Conservation (phyloP, 345 rosid genomes). For the Bruguiera parviflora region DNA sequence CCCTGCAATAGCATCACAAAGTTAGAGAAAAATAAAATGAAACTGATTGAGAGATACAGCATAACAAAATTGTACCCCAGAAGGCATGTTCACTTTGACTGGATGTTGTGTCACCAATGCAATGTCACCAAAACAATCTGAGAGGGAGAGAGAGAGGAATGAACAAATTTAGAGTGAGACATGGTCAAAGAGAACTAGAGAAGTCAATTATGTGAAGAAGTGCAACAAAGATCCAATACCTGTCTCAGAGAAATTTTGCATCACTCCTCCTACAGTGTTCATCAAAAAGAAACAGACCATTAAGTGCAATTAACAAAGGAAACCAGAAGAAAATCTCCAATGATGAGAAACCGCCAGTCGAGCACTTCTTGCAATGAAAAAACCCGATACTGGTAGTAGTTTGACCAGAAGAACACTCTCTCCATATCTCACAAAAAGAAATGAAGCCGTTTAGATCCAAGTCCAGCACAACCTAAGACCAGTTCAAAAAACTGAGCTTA, state of each 20-base stretch:
- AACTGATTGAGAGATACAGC: neutral
- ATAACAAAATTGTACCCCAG: slow-evolving; percentile 20
- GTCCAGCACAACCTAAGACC: slow-evolving; percentile 46
- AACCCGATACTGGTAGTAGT: slow-evolving; percentile 52
- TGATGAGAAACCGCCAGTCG: slow-evolving; percentile 76
- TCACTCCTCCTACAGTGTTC: slow-evolving; percentile 51
- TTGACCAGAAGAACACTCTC: slow-evolving; percentile 52
- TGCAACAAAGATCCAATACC: slow-evolving; percentile 53
- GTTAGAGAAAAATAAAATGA: slow-evolving; percentile 4
- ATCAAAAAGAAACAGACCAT: slow-evolving; percentile 38
- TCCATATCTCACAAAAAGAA: slow-evolving; percentile 63
- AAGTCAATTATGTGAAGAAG: slow-evolving; percentile 36
- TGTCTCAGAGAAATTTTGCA: slow-evolving; percentile 54
- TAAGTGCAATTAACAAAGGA: slow-evolving; percentile 92
- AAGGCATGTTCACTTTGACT: slow-evolving; percentile 26
- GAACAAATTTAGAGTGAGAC: neutral
- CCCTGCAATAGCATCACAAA: slow-evolving; percentile 40
- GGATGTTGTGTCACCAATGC: slow-evolving; percentile 36
- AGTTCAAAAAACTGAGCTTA: slow-evolving; percentile 1
- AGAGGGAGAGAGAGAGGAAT: neutral
- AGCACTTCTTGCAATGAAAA: slow-evolving; percentile 84
- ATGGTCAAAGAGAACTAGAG: neutral
- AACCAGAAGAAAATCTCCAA: slow-evolving; percentile 68
- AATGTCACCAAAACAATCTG: slow-evolving; percentile 26
- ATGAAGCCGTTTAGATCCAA: slow-evolving; percentile 42